Base-by-base conservation (phyloP, 768 basidiomycete genomes). In the Pleurotus tuoliensis region DNA sequence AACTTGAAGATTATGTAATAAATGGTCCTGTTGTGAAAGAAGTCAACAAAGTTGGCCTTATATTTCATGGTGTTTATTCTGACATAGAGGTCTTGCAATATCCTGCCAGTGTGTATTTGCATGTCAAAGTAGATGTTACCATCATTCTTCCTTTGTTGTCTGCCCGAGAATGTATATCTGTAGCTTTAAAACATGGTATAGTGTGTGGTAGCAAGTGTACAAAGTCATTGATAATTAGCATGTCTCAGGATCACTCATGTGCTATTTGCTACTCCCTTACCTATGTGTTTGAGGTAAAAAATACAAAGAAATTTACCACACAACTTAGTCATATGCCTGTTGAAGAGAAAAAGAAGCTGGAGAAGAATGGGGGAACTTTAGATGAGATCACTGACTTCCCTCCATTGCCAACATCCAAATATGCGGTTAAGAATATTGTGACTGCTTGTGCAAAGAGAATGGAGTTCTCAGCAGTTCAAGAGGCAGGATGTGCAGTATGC, bases 401-500 rank as follows among this genome's bases (percentile, higher is more conserved):
- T 25, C 58, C 58, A 2, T 9, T 18, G 4, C 44, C 43, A 13
- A 27, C 46, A 24, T 30, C 15, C 5, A 27, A 25, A 5, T 11
- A 46, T n/a, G n/a, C 53, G 3, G 4, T 15, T 11, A 49, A 58
- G 34, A 47, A 12, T 9, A 40, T 58, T 11, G 43, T 47, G 11
- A 44, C 27, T 18, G 43, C 30, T 6, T 52, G 22, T 12, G 52
- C 50, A 12, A 44, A 37, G 13, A 47, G 49, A 20, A 54, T 39
- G 18, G 4, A 16, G 15, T 16, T 47, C 6, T 27, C 20, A 11
- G 47, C 38, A 20, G 22, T 53, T 48, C 27, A 38, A 34, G 55
- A 56, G 48, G 24, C 44, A 48, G 38, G 43, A 8, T 55, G 52
- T 20, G 22, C 43, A 15, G 22, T 51, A 22, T 46, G 57, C 55